Evolutionary conservation across 768 basidiomycete species (phyloP).

Genomic region (Pisolithus microcarpus): DNA sequence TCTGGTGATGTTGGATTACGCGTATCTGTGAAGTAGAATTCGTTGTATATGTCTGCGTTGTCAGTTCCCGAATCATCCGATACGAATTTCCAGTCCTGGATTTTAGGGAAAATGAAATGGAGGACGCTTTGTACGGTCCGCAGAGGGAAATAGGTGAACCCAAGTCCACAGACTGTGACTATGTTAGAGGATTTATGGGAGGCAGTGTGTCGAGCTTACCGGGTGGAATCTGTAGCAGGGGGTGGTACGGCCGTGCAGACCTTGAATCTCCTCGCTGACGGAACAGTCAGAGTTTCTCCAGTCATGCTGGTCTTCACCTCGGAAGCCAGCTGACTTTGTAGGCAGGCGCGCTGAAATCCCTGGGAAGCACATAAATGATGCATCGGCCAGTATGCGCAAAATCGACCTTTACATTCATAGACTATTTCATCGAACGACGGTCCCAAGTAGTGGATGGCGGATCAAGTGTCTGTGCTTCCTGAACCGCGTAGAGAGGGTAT

Average conservation of each 20-base stretch:
- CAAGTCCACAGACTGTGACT: constrained; percentile 23
- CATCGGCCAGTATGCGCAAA: neutral
- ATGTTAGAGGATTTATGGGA: neutral
- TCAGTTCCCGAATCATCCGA: constrained; percentile 25
- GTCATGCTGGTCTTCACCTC: constrained; percentile 20
- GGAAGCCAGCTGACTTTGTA: constrained; percentile 19
- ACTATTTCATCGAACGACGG: constrained; percentile 23
- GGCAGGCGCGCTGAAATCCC: constrained; percentile 26
- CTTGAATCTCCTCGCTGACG: constrained; percentile 25
- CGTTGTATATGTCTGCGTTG: constrained; percentile 37
- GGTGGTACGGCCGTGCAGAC: constrained; percentile 19
- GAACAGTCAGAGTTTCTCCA: constrained; percentile 26
- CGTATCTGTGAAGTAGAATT: constrained; percentile 37
- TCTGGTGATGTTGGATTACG: constrained; percentile 15
- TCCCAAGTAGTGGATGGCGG: constrained; percentile 21
- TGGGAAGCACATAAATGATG: constrained; percentile 5
- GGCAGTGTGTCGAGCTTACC: constrained; percentile 11
- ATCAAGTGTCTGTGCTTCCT: constrained; percentile 26
- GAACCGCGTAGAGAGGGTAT: constrained; percentile 27
- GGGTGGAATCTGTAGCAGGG: constrained; percentile 27
- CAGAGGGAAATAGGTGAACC: constrained; percentile 28
- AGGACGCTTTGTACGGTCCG: constrained; percentile 31
- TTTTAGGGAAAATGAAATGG: constrained; percentile 39
- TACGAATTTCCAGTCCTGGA: constrained; percentile 37
- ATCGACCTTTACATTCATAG: constrained; percentile 18